Conservation (phyloP, 225 moss, liverwort and hornwort genomes). For the Polytrichum formosum region DNA sequence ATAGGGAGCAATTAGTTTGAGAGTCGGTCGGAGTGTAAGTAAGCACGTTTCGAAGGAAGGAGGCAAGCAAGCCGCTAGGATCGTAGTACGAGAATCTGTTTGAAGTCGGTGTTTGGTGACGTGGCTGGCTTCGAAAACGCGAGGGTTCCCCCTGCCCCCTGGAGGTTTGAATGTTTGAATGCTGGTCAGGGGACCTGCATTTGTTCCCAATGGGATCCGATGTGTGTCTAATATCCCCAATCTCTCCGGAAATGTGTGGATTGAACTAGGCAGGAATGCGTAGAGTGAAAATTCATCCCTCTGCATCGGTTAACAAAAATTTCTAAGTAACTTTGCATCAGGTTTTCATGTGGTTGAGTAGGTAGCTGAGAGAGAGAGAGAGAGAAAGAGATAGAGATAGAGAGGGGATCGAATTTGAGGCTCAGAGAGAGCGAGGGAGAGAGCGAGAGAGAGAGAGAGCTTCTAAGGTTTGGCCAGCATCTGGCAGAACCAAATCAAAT, state of each 20-base stretch:
- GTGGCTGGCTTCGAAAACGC: too few species aligned
- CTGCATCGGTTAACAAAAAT: background rate
- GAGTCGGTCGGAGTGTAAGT: too few species aligned
- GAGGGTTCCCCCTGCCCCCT: too few species aligned
- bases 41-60: too few species aligned
- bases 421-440: too few species aligned
- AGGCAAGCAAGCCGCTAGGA: too few species aligned
- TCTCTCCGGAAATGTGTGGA: background rate
- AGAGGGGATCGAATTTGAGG: background rate
- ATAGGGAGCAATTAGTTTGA: too few species aligned
- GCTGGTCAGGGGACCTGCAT: constrained; percentile 11
- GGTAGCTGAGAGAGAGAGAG: background rate
- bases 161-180: too few species aligned
- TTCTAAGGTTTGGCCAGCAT: background rate
- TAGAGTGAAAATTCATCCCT: too few species aligned
- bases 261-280: background rate
- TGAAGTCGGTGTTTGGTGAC: too few species aligned
- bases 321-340: background rate
- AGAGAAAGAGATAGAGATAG: background rate
- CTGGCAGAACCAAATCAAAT: background rate
- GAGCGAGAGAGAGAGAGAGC: background rate
- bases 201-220: constrained; percentile 34
- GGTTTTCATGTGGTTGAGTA: background rate
- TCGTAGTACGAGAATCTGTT: too few species aligned
- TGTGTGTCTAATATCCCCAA: constrained; percentile 20